Evolutionary conservation across 805 yeast species (phyloP), one percentile per base, ranked within the genome.

Genomic region (Geotrichum ghanense): DNA sequence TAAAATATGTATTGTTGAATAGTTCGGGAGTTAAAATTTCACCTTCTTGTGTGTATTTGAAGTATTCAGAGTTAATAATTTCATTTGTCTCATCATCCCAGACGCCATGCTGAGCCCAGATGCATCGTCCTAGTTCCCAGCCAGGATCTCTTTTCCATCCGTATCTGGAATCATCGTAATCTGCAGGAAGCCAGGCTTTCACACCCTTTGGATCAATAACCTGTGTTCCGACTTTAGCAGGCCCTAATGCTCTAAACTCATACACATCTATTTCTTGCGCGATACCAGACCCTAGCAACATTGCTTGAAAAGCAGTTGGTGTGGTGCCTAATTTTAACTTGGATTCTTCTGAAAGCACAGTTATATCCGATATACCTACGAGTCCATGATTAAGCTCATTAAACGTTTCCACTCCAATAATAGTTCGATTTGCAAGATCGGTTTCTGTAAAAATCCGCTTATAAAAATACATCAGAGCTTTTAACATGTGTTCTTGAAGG

Each of bases 311-410:
- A 0, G 81, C 78, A 0, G 92, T 81, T 0, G 97, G 96, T 0
- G 89, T 77, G 1, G 89, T 78, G 2, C 89, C 88, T 1, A 85
- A 69, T 47, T 83, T 73, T 45, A 89, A 68, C 49, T 81, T 79
- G 56, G 83, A 85, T 12, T 53, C 53, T 3, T 66, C 67, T 3
- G 71, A 66, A 19, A 80, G 59, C 1, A 53, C 54, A 7, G 68
- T 66, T 26, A 88, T 61, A 58, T 83, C 71, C 2, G 65, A 63
- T 45, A 71, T 70, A 1, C 92, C 95, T 39, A 82, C 71, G 45
- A 79, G 72, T 0, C 97, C 97, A 45, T 69, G 60, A 55, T 77
- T 82, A 4, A 96, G 96, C 61, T 89, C 97, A 60, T 89, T 89
- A 66, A 89, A 61, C 44, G 83, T 73, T 64, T 89, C 97, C 48